Conservation (phyloP, 495 filamentous ascomycete species). For the Lentithecium fluviatile region DNA sequence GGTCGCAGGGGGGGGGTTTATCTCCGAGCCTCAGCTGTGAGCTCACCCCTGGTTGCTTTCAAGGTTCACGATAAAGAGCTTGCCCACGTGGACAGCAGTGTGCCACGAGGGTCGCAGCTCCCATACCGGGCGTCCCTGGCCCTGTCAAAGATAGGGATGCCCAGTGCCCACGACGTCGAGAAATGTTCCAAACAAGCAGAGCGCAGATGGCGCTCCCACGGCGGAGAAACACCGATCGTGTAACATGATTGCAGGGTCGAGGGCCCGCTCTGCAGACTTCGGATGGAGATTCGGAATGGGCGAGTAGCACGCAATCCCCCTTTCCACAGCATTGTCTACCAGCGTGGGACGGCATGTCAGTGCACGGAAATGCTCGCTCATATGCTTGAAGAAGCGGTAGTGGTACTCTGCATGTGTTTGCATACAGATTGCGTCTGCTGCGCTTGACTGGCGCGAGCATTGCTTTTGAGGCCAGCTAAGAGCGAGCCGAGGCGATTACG, state of each 20-base stretch:
- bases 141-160: too few relatives aligned
- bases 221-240: too few relatives aligned
- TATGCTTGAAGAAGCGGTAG: background rate
- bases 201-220: too few relatives aligned
- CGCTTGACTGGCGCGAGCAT: background rate
- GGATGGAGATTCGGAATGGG: background rate
- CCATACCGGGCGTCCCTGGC: background rate
- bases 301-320: background rate
- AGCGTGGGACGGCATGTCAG: background rate
- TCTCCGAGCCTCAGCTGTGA: background rate
- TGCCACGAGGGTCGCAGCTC: background rate
- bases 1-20: too few relatives aligned
- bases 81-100: constrained; percentile 9
- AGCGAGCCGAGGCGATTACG: background rate
- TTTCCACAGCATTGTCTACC: background rate
- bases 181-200: too few relatives aligned
- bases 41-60: background rate
- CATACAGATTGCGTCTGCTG: background rate
- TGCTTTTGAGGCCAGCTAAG: background rate
- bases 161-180: too few relatives aligned
- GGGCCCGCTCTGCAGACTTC: too few relatives aligned
- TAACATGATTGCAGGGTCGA: too few relatives aligned
- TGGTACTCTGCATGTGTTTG: background rate
- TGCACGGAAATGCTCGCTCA: background rate
- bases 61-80: constrained; percentile 6